phyloP scores from a whole-genome alignment of 306 rosid genomes.

The Canavalia gladiata region DNA sequence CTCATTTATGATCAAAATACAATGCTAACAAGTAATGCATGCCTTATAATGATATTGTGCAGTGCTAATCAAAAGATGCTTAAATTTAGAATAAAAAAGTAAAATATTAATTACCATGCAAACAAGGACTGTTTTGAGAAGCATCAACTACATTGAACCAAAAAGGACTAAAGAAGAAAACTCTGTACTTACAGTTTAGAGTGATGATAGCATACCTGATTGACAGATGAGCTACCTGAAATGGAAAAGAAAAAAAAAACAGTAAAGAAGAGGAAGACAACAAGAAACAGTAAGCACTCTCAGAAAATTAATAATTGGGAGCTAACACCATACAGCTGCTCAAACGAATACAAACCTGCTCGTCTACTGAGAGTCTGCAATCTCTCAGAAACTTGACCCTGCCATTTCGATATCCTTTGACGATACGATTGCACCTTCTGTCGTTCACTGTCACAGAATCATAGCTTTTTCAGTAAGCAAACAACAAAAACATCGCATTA shows the following conservation, averaged over 20 bases:
- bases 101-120: not conserved
- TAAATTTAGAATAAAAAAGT: not conserved
- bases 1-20: slow-evolving; percentile 11
- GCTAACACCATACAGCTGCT: not conserved
- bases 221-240: slow-evolving; percentile 73
- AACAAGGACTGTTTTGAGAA: not conserved
- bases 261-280: slow-evolving; percentile 23
- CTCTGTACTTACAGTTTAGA: slow-evolving; percentile 40
- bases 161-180: slow-evolving; percentile 11
- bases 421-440: slow-evolving; percentile 88
- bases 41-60: not conserved
- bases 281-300: slow-evolving; percentile 41
- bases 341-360: slow-evolving; percentile 67
- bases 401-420: slow-evolving; percentile 91
- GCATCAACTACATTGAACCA: slow-evolving; percentile 12
- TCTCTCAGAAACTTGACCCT: slow-evolving; percentile 88
- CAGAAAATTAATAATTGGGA: not conserved
- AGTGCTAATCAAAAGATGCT: slow-evolving; percentile 1
- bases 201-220: slow-evolving; percentile 69
- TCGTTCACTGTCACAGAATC: slow-evolving; percentile 73
- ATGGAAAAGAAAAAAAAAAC: slow-evolving; percentile 38
- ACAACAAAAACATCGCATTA: slow-evolving; percentile 13
- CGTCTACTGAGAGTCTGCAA: slow-evolving; percentile 74
- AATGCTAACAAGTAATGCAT: not conserved
- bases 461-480: slow-evolving; percentile 34